Evolutionary conservation across 1,284 basidiomycete genomes (phyloP).

Genomic region (Mycena citricolor): DNA sequence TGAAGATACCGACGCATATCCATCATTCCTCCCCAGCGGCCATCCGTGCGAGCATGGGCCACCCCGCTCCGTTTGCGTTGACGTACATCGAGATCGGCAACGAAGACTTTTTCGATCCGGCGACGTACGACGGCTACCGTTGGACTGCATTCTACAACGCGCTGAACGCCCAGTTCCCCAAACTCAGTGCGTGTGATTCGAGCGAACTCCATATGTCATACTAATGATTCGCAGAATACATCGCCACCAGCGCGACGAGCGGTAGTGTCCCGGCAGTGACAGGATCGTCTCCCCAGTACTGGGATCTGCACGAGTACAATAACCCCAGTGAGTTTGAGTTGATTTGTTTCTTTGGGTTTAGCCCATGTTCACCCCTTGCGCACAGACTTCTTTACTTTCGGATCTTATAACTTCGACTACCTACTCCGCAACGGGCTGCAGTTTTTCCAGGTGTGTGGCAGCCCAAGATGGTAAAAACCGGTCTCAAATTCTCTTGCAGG

Average conservation of each 20-base stretch:
- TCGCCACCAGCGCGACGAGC: constrained; percentile 47
- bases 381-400: constrained; percentile 35
- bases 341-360: too few species aligned
- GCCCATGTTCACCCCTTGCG: constrained; percentile 64
- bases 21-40: constrained; percentile 56
- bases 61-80: constrained; percentile 57
- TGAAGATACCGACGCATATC: constrained; percentile 4
- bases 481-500: background rate
- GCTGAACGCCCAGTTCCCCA: constrained; percentile 56
- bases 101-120: constrained; percentile 24
- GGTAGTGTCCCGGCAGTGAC: constrained; percentile 12
- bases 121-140: constrained; percentile 41
- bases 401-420: constrained; percentile 27
- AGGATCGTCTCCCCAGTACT: too few species aligned
- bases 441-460: constrained; percentile 50
- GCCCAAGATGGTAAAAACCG: background rate
- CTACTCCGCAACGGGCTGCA: constrained; percentile 46
- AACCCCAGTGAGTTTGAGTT: too few species aligned
- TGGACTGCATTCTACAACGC: constrained; percentile 57
- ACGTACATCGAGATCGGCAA: constrained; percentile 58
- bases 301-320: too few species aligned
- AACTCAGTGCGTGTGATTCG: constrained; percentile 44
- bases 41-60: constrained; percentile 59
- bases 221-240: constrained; percentile 65
- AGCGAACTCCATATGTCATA: constrained; percentile 56